Conservation (phyloP, 495 filamentous ascomycete genomes). For the Lasiosphaeria ovina region DNA sequence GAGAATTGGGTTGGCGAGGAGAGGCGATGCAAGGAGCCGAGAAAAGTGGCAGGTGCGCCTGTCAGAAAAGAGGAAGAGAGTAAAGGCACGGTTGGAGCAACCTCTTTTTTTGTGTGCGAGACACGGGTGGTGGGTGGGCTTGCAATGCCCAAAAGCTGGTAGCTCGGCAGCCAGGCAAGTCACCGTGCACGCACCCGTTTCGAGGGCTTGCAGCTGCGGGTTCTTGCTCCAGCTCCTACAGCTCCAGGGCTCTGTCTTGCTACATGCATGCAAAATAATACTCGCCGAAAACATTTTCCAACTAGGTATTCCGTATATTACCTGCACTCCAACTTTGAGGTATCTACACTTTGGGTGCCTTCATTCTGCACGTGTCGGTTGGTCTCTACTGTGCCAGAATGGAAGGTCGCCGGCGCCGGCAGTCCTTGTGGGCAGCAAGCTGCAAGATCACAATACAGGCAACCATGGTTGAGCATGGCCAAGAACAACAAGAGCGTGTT, state of each 20-base stretch:
- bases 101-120: slow-evolving; percentile 28
- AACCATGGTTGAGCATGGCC: too few relatives aligned
- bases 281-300: too few relatives aligned
- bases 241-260: neutral
- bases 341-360: too few relatives aligned
- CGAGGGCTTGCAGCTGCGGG: neutral
- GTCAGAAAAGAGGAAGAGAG: slow-evolving; percentile 14
- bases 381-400: too few relatives aligned
- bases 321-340: too few relatives aligned
- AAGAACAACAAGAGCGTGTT: too few relatives aligned
- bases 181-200: neutral
- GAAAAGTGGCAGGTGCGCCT: slow-evolving; percentile 26
- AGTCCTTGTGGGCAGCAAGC: too few relatives aligned
- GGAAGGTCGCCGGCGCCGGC: too few relatives aligned
- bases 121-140: neutral
- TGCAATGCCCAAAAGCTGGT: slow-evolving; percentile 1
- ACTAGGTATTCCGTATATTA: too few relatives aligned
- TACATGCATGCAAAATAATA: too few relatives aligned
- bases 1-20: slow-evolving; percentile 16
- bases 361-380: too few relatives aligned
- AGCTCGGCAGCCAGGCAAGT: neutral
- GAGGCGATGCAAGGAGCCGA: slow-evolving; percentile 24
- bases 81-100: slow-evolving; percentile 16
- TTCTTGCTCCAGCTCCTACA: neutral
- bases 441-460: too few relatives aligned